Evolutionary conservation across 2,329 filamentous ascomycete species (phyloP).

Genomic region (Aspergillus cejpii): DNA sequence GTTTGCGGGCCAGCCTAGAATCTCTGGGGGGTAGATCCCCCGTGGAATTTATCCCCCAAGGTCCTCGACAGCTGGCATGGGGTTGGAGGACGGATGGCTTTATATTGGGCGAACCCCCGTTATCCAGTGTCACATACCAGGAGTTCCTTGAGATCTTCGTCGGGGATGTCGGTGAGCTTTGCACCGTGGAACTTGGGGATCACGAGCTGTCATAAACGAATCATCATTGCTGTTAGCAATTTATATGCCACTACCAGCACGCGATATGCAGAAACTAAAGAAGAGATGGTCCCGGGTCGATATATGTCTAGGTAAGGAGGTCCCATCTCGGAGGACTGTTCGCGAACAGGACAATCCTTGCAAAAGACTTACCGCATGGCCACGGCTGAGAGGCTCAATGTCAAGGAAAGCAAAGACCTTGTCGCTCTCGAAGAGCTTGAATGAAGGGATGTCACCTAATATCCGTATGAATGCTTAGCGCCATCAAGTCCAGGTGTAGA

Average conservation of each 20-base stretch:
- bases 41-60: conserved; percentile 11
- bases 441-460: conserved; percentile 84
- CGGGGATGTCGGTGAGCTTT: conserved; percentile 87
- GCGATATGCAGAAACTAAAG: background rate
- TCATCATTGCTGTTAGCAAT: conserved; percentile 9
- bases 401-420: conserved; percentile 95
- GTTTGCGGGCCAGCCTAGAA: background rate
- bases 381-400: conserved; percentile 80
- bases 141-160: conserved; percentile 76
- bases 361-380: conserved; percentile 66
- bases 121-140: conserved; percentile 50
- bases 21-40: conserved; percentile 1
- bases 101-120: background rate
- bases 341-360: background rate
- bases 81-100: conserved; percentile 2
- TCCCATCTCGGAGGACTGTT: background rate
- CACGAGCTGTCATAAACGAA: conserved; percentile 59
- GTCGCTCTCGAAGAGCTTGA: conserved; percentile 93
- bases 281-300: too few species aligned
- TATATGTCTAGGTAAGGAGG: background rate
- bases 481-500: background rate
- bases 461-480: conserved; percentile 10
- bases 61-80: conserved; percentile 19
- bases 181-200: conserved; percentile 92
- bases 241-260: background rate